Evolutionary conservation across 2,329 filamentous ascomycete genomes (phyloP), one percentile per base, ranked within the genome.

Genomic region (Fusarium tuaranense): DNA sequence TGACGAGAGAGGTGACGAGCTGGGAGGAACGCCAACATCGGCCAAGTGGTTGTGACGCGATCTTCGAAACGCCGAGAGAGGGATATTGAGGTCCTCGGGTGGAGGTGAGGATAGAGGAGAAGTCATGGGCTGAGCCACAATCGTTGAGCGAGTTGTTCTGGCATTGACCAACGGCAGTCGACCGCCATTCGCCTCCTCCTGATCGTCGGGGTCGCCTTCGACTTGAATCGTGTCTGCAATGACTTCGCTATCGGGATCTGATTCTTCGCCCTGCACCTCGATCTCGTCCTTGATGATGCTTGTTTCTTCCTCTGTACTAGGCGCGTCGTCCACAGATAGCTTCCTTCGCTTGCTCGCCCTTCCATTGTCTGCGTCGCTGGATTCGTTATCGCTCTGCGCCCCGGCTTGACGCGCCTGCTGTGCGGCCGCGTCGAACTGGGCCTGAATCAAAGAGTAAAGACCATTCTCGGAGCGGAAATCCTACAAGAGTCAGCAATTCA

Each of bases 381-480:
- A 62, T 41, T 76, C 73, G 38, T 74, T 73, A 44, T 79, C 76
- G 58, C 39, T 67, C 8, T 72, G 71, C 14, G 70, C 46, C 41
- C 82, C 83, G 27, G 38, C 63, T 36, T 73, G 78, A 73, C 74
- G 80, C 71, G 74, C 74, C 62, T 83, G 80, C 76, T 79, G 84
- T 74, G 85, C 83, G 60, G 87, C 87, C 41, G 87, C 86, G 71
- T 92, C 89, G 76, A 91, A 92, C 74, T 92, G 90, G 18, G 90
- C 87, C 81, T 93, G 92, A 16, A 94, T 93, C 57, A 94, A 84
- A 13, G 92, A 92, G 81, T 94, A 94, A 1, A 94, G 87, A 2
- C 92, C 92, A 80, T 94, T 91, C 78, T 93, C 89, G 2, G 92
- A 93, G 46, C 92, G 91, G 73, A 94, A 94, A 75, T 94, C 92